Evolutionary conservation across 345 rosid species (phyloP), one percentile per base, ranked within the genome.

Genomic region (Eucalyptus microcorys): DNA sequence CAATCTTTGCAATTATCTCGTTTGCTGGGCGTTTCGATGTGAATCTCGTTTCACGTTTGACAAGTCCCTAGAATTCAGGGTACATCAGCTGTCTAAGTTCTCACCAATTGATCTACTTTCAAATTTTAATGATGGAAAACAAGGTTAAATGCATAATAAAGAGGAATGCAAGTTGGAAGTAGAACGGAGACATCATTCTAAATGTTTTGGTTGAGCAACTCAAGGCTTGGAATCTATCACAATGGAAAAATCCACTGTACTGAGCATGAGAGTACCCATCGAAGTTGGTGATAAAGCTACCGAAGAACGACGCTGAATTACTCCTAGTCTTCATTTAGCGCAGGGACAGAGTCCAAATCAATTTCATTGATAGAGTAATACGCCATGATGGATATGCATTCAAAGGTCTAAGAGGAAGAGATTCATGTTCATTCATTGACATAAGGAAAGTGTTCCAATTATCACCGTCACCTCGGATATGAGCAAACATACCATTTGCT

Each of bases 1-100:
- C 99, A 89, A 98, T 98, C 93, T 96, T 95, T 45, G 99, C 93
- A 88, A 98, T 94, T 89, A 98, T 97, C 92, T 97, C 99, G 42
- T 94, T 96, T 88, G 99, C 99, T 68, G 99, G 89, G 89, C 91
- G 87, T 93, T 96, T 98, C 5, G 99, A 97, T 50, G 99, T 93
- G 92, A 98, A 98, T 90, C 97, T 95, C 27, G 99, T 96, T 92
- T 98, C 97, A 57, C 98, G 94, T 91, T 97, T 96, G 87, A 96
- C 97, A 90, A 96, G 96, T 68, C 99, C 99, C 99, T 97, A 92
- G 76, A 81, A 87, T 64, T 86, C 85, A 88, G 90, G 87, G 24
- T 80, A 88, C 91, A 88, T 88, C 34, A 52, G 42, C 83, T 87
- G 90, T 30, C 49, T 24, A 59, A 45, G 13, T 59, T 19, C 59